Percentiles rank a stretch among this genome's conserved stretches.
Conservation (phyloP, 2,329 filamentous ascomycete genomes). For the Fusarium multiceps region DNA sequence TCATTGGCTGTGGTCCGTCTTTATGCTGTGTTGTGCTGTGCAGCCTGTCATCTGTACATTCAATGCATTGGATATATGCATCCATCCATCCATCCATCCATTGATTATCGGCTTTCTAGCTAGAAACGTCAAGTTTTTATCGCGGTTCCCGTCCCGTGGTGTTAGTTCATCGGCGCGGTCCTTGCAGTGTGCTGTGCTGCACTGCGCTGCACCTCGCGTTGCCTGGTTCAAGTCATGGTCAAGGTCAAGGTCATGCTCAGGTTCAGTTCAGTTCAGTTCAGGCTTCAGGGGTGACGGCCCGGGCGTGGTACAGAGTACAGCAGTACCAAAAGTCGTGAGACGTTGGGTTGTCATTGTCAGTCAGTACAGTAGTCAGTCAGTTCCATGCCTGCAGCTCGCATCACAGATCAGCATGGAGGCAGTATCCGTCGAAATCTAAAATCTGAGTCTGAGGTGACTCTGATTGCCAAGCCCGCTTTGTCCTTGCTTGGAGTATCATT, state of each 20-base stretch:
- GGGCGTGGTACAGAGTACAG: slow-evolving; percentile 29
- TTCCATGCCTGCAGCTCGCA: background rate
- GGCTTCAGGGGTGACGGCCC: slow-evolving; percentile 38
- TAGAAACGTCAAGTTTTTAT: slow-evolving; percentile 26
- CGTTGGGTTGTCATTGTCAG: slow-evolving; percentile 39
- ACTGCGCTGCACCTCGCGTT: slow-evolving; percentile 12
- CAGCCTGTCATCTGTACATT: slow-evolving; percentile 33
- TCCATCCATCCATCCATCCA: background rate
- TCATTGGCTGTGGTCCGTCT: slow-evolving; percentile 18
- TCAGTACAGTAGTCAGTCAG: background rate
- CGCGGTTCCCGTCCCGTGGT: slow-evolving; percentile 13
- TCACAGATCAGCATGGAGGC: slow-evolving; percentile 11
- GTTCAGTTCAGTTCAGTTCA: background rate
- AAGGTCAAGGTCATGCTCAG: slow-evolving; percentile 13
- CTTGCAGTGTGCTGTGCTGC: background rate
- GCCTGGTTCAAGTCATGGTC: slow-evolving; percentile 26
- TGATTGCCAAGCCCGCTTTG: slow-evolving; percentile 20
- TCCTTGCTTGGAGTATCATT: slow-evolving; percentile 17
- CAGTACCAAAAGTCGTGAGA: slow-evolving; percentile 37
- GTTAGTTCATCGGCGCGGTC: slow-evolving; percentile 32
- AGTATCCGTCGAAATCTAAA: slow-evolving; percentile 13
- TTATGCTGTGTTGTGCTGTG: slow-evolving; percentile 19
- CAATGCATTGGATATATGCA: slow-evolving; percentile 6
- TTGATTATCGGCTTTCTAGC: slow-evolving; percentile 26
- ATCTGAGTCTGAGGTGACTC: slow-evolving; percentile 8